phyloP scores from a whole-genome alignment of 345 rosid genomes.

The Clarkia xantiana region DNA sequence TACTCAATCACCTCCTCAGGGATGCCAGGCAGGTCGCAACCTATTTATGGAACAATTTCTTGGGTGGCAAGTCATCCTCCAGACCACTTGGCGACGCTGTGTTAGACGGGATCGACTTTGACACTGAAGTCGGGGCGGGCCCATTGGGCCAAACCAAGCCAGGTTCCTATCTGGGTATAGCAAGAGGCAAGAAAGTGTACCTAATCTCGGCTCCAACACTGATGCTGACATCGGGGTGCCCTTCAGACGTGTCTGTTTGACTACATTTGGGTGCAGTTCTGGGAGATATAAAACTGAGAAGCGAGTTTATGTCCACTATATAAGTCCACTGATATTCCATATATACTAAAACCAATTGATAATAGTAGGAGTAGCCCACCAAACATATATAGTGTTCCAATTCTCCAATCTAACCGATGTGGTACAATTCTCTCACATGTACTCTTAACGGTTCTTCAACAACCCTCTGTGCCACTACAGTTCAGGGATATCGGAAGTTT shows the following conservation, averaged over 20 bases:
- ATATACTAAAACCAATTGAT: too few relatives aligned
- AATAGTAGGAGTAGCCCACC: too few relatives aligned
- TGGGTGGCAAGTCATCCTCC: slow-evolving; percentile 3
- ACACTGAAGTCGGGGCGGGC: neutral
- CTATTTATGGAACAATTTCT: slow-evolving; percentile 3
- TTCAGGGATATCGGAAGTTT: neutral
- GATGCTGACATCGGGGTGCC: neutral
- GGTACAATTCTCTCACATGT: too few relatives aligned
- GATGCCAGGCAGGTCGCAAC: neutral
- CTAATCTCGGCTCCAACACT: slow-evolving; percentile 2
- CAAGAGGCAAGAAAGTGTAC: slow-evolving; percentile 1
- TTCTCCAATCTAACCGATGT: too few relatives aligned
- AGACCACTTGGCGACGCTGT: neutral
- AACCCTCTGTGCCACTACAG: slow-evolving; percentile 5
- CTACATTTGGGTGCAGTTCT: slow-evolving; percentile 4
- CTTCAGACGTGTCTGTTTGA: slow-evolving; percentile 4
- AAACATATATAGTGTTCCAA: too few relatives aligned
- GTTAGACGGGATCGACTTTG: slow-evolving; percentile 3
- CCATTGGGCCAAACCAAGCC: neutral
- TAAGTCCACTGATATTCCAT: too few relatives aligned
- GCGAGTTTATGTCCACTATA: too few relatives aligned
- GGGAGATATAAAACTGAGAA: too few relatives aligned
- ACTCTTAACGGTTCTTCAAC: too few relatives aligned
- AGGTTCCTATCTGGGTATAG: slow-evolving; percentile 4
- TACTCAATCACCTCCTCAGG: neutral